Percentiles rank a stretch among this genome's conserved stretches.
These are phyloP conservation scores for Diaporthe sp. DNA, from an alignment of 2,329 filamentous ascomycete species.

Conservation along the genomic window DNA sequence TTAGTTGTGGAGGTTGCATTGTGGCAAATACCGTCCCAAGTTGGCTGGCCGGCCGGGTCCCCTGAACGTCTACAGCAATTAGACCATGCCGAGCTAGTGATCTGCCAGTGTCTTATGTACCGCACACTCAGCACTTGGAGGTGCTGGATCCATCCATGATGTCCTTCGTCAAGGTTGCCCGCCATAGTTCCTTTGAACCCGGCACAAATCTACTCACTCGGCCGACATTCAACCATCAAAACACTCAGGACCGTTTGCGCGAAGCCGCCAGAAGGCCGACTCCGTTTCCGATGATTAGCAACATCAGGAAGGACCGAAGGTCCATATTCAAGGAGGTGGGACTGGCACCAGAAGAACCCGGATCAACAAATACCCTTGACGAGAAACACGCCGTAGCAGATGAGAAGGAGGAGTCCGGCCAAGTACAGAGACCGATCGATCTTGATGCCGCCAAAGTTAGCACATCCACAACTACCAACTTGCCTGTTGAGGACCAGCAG, in stretches of 20 bases:
- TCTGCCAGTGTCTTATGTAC: conserved; percentile 5
- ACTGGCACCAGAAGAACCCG: conserved; percentile 55
- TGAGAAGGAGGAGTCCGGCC: conserved; percentile 44
- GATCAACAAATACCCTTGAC: conserved; percentile 42
- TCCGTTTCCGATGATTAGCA: conserved; percentile 58
- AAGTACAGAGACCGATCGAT: conserved; percentile 47
- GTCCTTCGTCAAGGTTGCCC: conserved; percentile 30
- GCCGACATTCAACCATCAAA: conserved; percentile 65
- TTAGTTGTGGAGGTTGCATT: conserved; percentile 25
- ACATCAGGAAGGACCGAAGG: conserved; percentile 63
- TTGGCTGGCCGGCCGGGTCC: conserved; percentile 5
- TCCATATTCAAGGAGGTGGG: conserved; percentile 69
- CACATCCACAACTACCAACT: conserved; percentile 43
- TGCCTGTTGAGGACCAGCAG: conserved; percentile 29
- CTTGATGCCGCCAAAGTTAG: conserved; percentile 9
- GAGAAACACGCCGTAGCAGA: conserved; percentile 49
- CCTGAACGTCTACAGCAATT: background rate
- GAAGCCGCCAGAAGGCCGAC: conserved; percentile 59
- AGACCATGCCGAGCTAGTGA: background rate
- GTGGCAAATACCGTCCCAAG: conserved; percentile 37
- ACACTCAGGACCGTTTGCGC: conserved; percentile 66
- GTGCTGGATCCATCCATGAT: conserved; percentile 4
- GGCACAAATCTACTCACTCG: conserved; percentile 46
- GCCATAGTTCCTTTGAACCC: background rate
- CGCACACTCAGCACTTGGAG: conserved; percentile 4